A percentile compares a stretch with the other conserved stretches of the same genome.
phyloP scores from a whole-genome alignment of 768 basidiomycete species.

The Ramaria sp. region DNA sequence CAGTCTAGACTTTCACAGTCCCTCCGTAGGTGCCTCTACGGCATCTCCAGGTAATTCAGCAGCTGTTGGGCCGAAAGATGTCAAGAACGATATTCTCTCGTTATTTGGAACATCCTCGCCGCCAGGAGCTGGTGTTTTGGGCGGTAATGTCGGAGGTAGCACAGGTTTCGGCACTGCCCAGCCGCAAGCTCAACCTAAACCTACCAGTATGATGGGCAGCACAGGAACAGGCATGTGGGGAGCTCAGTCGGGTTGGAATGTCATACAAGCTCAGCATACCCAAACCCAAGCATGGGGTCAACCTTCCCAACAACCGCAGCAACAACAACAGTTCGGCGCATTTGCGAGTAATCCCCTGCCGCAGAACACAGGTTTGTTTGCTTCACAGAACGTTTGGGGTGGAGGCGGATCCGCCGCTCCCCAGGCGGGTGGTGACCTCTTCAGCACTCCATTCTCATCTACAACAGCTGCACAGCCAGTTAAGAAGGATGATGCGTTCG shows the following conservation, averaged over 20 bases:
- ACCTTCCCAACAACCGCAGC: conserved; percentile 11
- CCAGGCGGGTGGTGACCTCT: conserved; percentile 18
- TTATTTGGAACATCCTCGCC: conserved; percentile 51
- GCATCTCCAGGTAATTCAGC: conserved; percentile 10
- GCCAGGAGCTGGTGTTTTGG: conserved; percentile 16
- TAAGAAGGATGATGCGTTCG: conserved; percentile 74
- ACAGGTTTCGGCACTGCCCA: conserved; percentile 16
- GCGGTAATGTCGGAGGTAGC: conserved; percentile 12
- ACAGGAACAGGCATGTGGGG: conserved; percentile 56
- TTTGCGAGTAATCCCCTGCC: conserved; percentile 22
- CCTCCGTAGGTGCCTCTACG: conserved; percentile 27
- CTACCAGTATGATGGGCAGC: conserved; percentile 44
- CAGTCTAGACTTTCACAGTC: conserved; percentile 75
- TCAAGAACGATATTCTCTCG: conserved; percentile 79
- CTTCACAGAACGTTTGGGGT: conserved; percentile 55
- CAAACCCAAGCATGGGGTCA: conserved; percentile 11
- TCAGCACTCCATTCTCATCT: conserved; percentile 24
- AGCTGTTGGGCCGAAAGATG: conserved; percentile 45
- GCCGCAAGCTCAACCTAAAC: conserved; percentile 18
- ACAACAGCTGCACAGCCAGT: conserved; percentile 22
- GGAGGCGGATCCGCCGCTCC: conserved; percentile 19
- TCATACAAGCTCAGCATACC: conserved; percentile 18
- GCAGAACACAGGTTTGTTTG: conserved; percentile 15
- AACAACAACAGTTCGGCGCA: conserved; percentile 27
- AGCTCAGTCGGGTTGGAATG: conserved; percentile 52